Base-by-base conservation (phyloP, 1,284 basidiomycete genomes). In the Apiotrichum veenhuisii region DNA sequence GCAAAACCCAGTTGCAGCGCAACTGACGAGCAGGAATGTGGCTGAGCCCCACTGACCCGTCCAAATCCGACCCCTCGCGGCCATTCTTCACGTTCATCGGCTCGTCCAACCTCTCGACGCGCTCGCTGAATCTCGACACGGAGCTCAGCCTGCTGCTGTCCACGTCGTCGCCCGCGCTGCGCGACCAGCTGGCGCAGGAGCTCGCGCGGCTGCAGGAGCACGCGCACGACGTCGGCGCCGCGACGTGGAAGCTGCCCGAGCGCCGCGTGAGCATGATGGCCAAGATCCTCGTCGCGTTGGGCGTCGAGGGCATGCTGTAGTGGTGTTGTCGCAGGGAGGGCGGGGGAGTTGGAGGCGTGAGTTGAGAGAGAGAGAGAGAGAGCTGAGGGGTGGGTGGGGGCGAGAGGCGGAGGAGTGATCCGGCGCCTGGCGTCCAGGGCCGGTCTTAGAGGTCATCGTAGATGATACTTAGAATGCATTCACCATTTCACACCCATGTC, bases 101-200 rank as follows among this genome's bases (percentile, higher is more conserved):
- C 14, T 96, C 92, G 0, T 95, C 93, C 3, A 99, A 99, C 75
- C 85, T 97, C 55, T 96, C 95, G 67, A 88, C 90, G 1, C 86
- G 95, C 3, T 95, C 91, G 1, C 85, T 92, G 1, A 83, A 89
- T 62, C 84, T 96, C 46, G 96, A 98, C 76, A 88, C 92, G 15
- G 95, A 98, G 71, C 83, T 97, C 38, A 94, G 91, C 1, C 88
- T 98, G 64, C 74, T 96, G 44, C 84, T 98, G 78, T 77, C 87
- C 38, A 85, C 91, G 9, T 84, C 85, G 10, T 82, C 82, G 3
- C 64, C 75, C 0, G 57, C 70, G 1, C 59, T 82, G 27, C 67
- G 77, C 7, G 57, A 65, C 23, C 68, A 74, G 2, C 69, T 85
- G 41, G 72, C 67, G 20, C 57, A 70, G 9, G 84, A 85, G 64